Percentiles rank a stretch among this genome's conserved stretches.
Evolutionary conservation across 2,329 filamentous ascomycete genomes (phyloP).

Genomic region (Paradendryphiella salina): DNA sequence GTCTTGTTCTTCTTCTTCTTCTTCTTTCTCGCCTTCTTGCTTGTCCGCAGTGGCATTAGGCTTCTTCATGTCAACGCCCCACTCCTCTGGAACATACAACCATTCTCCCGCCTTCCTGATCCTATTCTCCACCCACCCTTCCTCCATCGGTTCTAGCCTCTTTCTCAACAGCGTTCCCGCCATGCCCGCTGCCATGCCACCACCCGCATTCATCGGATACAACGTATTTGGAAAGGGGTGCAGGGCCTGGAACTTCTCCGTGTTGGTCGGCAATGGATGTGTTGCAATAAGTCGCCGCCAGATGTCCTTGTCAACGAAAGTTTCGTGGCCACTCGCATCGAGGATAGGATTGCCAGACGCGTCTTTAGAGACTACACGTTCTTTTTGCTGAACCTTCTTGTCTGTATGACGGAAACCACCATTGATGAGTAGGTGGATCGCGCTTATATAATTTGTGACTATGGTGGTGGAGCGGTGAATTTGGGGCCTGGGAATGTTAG

Average conservation of each 20-base stretch:
- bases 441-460: conserved; percentile 24
- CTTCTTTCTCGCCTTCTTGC: conserved; percentile 12
- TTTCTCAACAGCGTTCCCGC: conserved; percentile 33
- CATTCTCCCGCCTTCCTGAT: conserved; percentile 36
- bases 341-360: conserved; percentile 19
- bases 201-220: conserved; percentile 21
- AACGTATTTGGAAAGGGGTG: conserved; percentile 34
- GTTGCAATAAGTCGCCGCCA: conserved; percentile 12
- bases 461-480: conserved; percentile 23
- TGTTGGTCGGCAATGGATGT: conserved; percentile 10
- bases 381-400: conserved; percentile 12
- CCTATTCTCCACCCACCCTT: conserved; percentile 37
- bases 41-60: neutral
- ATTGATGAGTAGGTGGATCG: conserved; percentile 27
- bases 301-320: conserved; percentile 13
- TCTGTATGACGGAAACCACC: conserved; percentile 21
- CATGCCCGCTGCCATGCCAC: conserved; percentile 23
- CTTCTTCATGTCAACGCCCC: conserved; percentile 31
- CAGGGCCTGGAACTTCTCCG: conserved; percentile 20
- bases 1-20: conserved; percentile 18
- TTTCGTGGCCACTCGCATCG: conserved; percentile 9
- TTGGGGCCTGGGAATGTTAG: conserved; percentile 19
- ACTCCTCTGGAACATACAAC: conserved; percentile 36
- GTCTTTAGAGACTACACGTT: conserved; percentile 18
- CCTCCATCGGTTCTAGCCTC: conserved; percentile 30